Percentiles rank a stretch among this genome's conserved stretches.
Evolutionary conservation across 768 basidiomycete species (phyloP).

Genomic region (Mycena venus): DNA sequence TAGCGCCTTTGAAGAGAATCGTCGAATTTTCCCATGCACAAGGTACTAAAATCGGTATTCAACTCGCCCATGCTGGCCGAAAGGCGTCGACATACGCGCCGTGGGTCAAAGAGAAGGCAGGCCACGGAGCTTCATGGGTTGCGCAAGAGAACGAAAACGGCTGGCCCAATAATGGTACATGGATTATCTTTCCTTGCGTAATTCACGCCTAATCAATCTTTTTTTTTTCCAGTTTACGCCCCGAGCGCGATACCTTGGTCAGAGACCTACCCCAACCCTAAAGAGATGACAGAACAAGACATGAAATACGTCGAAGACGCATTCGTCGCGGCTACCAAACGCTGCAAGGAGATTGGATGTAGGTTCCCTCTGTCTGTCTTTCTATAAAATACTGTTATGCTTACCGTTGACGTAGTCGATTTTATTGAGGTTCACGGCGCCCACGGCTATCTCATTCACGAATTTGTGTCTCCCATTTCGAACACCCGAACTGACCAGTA

Average conservation of each 20-base stretch:
- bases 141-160: slow-evolving; percentile 69
- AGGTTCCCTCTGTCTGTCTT: slow-evolving; percentile 34
- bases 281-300: slow-evolving; percentile 67
- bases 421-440: slow-evolving; percentile 82
- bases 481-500: slow-evolving; percentile 79
- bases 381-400: not conserved
- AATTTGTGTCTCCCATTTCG: slow-evolving; percentile 81
- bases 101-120: slow-evolving; percentile 65
- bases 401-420: slow-evolving; percentile 59
- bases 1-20: slow-evolving; percentile 75
- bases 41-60: slow-evolving; percentile 80
- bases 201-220: not conserved
- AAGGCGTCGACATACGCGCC: slow-evolving; percentile 82
- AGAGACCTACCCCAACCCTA: slow-evolving; percentile 66
- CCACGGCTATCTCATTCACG: slow-evolving; percentile 77
- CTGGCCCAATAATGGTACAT: slow-evolving; percentile 80
- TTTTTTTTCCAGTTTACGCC: slow-evolving; percentile 62
- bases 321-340: slow-evolving; percentile 66
- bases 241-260: slow-evolving; percentile 73
- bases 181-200: slow-evolving; percentile 45
- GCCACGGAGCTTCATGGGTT: slow-evolving; percentile 47
- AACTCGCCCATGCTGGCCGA: slow-evolving; percentile 80
- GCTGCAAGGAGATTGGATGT: slow-evolving; percentile 76
- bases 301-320: slow-evolving; percentile 71
- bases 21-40: slow-evolving; percentile 82